Conservation (phyloP, 1,284 basidiomycete species). For the Tilletia caries region DNA sequence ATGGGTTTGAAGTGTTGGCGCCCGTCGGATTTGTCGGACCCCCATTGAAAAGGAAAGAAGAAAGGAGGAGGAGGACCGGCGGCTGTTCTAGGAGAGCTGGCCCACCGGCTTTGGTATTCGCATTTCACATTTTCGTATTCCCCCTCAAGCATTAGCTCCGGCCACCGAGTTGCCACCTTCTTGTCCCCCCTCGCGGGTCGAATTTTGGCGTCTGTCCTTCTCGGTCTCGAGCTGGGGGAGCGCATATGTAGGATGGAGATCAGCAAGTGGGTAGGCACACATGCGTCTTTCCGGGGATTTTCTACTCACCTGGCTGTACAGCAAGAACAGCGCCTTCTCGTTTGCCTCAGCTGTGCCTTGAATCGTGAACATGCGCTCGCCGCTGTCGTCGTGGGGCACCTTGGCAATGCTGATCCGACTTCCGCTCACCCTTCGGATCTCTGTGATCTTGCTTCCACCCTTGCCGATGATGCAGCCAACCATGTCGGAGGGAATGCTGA, state of each 20-base stretch:
- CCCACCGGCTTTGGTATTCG: neutral
- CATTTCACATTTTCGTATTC: too few relatives aligned
- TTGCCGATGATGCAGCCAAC: slow-evolving; percentile 78
- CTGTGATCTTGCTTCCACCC: slow-evolving; percentile 95
- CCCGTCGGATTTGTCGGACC: neutral
- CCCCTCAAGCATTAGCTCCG: slow-evolving; percentile 11
- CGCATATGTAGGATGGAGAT: neutral
- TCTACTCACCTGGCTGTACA: slow-evolving; percentile 73
- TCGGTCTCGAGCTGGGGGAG: slow-evolving; percentile 40
- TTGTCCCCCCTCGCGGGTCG: slow-evolving; percentile 20
- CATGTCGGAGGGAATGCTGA: slow-evolving; percentile 86
- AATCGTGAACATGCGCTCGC: slow-evolving; percentile 99
- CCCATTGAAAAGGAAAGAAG: neutral
- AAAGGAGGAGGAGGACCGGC: neutral
- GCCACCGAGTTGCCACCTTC: slow-evolving; percentile 21
- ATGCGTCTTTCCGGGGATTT: neutral
- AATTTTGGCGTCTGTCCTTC: slow-evolving; percentile 44
- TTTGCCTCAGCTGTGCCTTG: slow-evolving; percentile 79
- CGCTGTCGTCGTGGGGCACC: slow-evolving; percentile 94
- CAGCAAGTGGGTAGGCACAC: neutral
- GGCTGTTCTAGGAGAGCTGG: neutral
- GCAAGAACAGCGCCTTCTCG: slow-evolving; percentile 74
- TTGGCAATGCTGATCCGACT: slow-evolving; percentile 98
- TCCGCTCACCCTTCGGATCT: slow-evolving; percentile 92
- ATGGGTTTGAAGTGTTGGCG: neutral